Evolutionary conservation across 2,329 filamentous ascomycete genomes (phyloP).

Genomic region (Colletotrichum lindemuthianum): DNA sequence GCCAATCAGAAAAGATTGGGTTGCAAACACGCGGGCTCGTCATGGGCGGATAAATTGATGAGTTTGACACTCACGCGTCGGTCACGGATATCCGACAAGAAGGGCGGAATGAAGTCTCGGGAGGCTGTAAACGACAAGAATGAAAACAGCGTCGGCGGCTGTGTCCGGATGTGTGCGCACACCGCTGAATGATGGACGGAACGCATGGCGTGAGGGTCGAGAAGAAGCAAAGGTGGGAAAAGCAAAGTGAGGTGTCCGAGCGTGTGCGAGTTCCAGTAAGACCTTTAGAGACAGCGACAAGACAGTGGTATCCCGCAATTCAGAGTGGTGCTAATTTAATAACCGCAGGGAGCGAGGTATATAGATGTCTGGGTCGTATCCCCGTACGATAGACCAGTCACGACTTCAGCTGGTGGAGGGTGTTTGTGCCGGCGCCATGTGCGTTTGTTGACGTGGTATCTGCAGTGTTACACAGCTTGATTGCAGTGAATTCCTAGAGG

Average conservation of each 20-base stretch:
- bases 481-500: conserved; percentile 27
- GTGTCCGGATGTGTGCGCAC: conserved; percentile 9
- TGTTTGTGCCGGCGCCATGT: conserved; percentile 12
- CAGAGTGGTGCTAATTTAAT: conserved; percentile 15
- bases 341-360: conserved; percentile 24
- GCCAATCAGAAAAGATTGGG: neutral
- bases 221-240: conserved; percentile 28
- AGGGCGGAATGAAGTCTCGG: conserved; percentile 24
- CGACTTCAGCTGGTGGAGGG: neutral
- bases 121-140: conserved; percentile 14
- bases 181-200: conserved; percentile 28
- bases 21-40: too few species aligned
- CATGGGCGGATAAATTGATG: too few species aligned
- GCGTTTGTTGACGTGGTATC: conserved; percentile 26
- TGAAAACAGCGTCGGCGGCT: conserved; percentile 15
- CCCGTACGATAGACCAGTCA: neutral
- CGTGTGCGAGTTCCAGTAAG: conserved; percentile 17
- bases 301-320: conserved; percentile 30
- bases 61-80: neutral
- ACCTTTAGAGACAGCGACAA: conserved; percentile 26
- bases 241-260: conserved; percentile 27
- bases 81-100: conserved; percentile 7
- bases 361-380: neutral
- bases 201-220: conserved; percentile 27
- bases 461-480: conserved; percentile 25